These are phyloP conservation scores for Tricholoma terreum DNA, from an alignment of 768 basidiomycete species.

Conservation along the genomic window DNA sequence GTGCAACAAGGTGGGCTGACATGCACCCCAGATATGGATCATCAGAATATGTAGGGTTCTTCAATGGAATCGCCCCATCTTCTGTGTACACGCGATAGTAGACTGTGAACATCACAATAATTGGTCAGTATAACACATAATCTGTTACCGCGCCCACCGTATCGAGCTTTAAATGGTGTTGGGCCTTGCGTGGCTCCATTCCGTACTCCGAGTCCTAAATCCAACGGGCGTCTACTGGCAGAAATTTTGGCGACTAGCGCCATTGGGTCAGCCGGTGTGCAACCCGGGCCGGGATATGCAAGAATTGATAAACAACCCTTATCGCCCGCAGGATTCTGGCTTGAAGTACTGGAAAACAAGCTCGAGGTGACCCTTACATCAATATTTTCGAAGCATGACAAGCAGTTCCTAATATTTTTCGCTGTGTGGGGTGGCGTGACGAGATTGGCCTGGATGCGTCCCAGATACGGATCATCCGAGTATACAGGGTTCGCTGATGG, in stretches of 20 bases:
- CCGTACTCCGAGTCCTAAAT: not conserved
- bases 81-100: not conserved
- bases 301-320: not conserved
- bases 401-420: not conserved
- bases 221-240: not conserved
- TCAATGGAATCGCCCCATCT: not conserved
- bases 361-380: not conserved
- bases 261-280: not conserved
- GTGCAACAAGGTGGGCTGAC: not conserved
- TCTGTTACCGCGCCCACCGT: not conserved
- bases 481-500: not conserved
- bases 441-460: not conserved
- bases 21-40: not conserved
- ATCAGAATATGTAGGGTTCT: not conserved
- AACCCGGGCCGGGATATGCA: not conserved
- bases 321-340: not conserved
- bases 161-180: not conserved
- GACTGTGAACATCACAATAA: too few species aligned
- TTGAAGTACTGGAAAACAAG: not conserved
- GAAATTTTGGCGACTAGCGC: not conserved
- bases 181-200: not conserved
- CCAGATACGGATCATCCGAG: not conserved
- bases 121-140: too few species aligned
- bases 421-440: not conserved
- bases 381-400: not conserved